Evolutionary conservation across 306 rosid genomes (phyloP), one percentile per base, ranked within the genome.

Genomic region (Prunus padus): DNA sequence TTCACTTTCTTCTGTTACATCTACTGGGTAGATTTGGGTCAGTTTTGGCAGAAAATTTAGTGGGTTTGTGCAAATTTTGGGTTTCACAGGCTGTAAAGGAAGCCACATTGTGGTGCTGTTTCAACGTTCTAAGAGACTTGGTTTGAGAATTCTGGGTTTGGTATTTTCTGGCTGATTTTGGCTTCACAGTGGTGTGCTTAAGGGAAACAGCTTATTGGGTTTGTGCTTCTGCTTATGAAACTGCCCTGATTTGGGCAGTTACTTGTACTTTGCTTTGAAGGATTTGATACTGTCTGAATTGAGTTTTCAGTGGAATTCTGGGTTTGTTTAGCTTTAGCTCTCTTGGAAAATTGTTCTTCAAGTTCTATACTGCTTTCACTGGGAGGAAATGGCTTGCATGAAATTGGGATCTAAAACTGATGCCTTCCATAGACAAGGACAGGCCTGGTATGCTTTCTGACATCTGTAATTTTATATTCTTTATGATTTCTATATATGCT

Each of bases 321-420:
- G 30, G 73, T 20, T 47, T 67, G 52, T 20, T 71, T 4, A 40
- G 81, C 75, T 77, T 37, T 77, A 25, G 71, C 67, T 49, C 28
- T 50, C n/a, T 63, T 73, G 45, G 56, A 22, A 59, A 6, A 20
- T 72, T 26, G 56, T 22, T 60, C 11, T 63, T 73, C 69, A 76
- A 72, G 79, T 76, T 51, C 62, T 45, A 1, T 37, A 33, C 37
- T 5, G 72, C 49, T 77, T 59, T 69, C 59, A 63, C 73, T 75
- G 45, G 62, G 76, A 55, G 75, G 25, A 75, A 77, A 96, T 96
- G 99, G 96, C 97, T 83, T 92, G 96, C 73, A 54, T 96, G 84
- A 96, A 96, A 83, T 80, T 96, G 90, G 99, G 99, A 77, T 96
- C 99, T 60, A 96, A 96, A 80, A 86, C 82, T 77, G 99, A 96